These are phyloP conservation scores for Kuraishia molischiana DNA, from an alignment of 805 yeast species.

Conservation along the genomic window DNA sequence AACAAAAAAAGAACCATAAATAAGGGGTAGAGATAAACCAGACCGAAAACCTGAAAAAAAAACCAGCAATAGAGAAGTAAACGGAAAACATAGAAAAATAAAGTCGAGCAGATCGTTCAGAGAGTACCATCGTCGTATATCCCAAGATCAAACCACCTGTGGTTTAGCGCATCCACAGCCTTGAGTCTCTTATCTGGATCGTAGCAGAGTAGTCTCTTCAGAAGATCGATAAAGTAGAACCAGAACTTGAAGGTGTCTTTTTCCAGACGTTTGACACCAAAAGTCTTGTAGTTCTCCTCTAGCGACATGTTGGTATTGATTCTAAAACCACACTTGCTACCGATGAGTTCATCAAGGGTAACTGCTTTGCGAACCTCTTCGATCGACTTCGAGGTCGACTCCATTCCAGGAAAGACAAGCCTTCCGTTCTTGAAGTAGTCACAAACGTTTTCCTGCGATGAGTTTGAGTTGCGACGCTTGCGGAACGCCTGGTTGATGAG, in stretches of 20 bases:
- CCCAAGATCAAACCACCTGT: slow-evolving; percentile 70
- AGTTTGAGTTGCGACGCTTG: slow-evolving; percentile 5
- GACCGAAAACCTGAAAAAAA: background rate
- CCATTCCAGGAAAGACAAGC: slow-evolving; percentile 23
- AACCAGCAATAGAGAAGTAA: too few species aligned
- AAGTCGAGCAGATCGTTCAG: too few species aligned
- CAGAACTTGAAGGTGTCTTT: slow-evolving; percentile 68
- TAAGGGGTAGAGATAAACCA: background rate
- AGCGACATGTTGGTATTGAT: slow-evolving; percentile 13
- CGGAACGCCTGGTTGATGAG: slow-evolving; percentile 18
- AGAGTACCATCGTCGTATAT: slow-evolving; percentile 43
- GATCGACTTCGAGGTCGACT: slow-evolving; percentile 25
- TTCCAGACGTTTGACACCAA: slow-evolving; percentile 21
- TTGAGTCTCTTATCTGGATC: slow-evolving; percentile 41
- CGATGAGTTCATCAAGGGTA: slow-evolving; percentile 16
- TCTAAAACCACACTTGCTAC: slow-evolving; percentile 18
- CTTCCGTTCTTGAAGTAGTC: slow-evolving; percentile 20
- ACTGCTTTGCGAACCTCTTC: slow-evolving; percentile 23
- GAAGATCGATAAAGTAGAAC: slow-evolving; percentile 58
- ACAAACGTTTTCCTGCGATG: slow-evolving; percentile 14
- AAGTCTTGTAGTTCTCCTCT: slow-evolving; percentile 13
- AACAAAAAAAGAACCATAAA: background rate
- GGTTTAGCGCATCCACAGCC: slow-evolving; percentile 45
- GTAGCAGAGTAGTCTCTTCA: slow-evolving; percentile 37
- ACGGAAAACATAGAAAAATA: too few species aligned